These are phyloP conservation scores for Lipomyces sp. DNA, from an alignment of 805 yeast species.

Conservation along the genomic window DNA sequence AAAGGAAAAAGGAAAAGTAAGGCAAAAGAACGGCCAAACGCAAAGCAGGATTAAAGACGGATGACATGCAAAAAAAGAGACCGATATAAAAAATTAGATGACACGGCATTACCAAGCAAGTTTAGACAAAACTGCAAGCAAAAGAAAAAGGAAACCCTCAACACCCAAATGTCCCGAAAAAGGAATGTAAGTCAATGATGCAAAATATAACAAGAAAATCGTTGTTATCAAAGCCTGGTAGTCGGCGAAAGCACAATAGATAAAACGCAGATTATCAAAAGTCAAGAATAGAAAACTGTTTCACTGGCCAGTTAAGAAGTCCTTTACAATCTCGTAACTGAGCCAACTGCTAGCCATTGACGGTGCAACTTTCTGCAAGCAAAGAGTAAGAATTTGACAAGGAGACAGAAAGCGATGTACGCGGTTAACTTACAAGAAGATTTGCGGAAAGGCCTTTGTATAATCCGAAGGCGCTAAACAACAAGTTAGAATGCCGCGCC, in stretches of 20 bases:
- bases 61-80: background rate
- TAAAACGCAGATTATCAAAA: background rate
- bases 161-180: background rate
- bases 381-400: conserved; percentile 32
- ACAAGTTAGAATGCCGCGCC: conserved; percentile 63
- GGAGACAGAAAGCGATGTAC: background rate
- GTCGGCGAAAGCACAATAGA: no score
- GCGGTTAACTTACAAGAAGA: conserved; percentile 22
- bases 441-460: conserved; percentile 49
- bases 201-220: conserved; percentile 4
- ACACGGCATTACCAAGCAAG: no score
- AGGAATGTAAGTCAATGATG: background rate
- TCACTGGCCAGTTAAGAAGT: conserved; percentile 29
- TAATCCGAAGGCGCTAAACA: conserved; percentile 54
- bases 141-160: background rate
- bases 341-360: conserved; percentile 96
- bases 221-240: no score
- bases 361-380: conserved; percentile 85
- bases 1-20: no score
- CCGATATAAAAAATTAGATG: no score
- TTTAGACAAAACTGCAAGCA: no score
- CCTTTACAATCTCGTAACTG: conserved; percentile 71
- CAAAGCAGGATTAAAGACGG: background rate
- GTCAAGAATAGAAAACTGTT: background rate
- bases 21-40: no score